phyloP scores from a whole-genome alignment of 2,329 filamentous ascomycete species.

The Nemania sp. region DNA sequence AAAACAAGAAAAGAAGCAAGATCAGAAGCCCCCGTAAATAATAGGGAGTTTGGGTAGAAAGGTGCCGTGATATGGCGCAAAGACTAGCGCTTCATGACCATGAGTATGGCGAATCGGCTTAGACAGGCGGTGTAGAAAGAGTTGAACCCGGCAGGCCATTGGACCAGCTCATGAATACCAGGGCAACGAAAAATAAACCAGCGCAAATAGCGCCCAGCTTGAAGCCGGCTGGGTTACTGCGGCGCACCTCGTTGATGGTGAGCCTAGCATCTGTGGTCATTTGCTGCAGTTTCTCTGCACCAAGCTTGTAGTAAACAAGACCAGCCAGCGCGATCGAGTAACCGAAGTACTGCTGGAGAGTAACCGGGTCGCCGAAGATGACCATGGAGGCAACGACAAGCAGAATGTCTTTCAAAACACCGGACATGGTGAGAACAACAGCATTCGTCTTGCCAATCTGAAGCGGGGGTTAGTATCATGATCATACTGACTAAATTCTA shows the following conservation, averaged over 20 bases:
- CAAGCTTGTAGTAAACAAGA: conserved; percentile 38
- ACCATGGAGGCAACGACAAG: conserved; percentile 69
- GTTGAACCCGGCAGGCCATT: conserved; percentile 22
- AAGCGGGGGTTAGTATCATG: conserved; percentile 5
- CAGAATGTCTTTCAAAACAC: conserved; percentile 74
- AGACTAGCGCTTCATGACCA: background rate
- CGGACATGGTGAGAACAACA: conserved; percentile 71
- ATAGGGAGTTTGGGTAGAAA: conserved; percentile 18
- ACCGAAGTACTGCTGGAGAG: conserved; percentile 67
- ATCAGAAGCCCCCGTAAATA: conserved; percentile 24
- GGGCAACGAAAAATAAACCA: conserved; percentile 24
- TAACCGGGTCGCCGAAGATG: conserved; percentile 68
- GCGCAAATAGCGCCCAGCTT: conserved; percentile 29
- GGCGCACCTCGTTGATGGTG: conserved; percentile 28
- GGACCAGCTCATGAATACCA: conserved; percentile 29
- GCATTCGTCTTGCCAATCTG: conserved; percentile 73
- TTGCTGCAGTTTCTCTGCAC: conserved; percentile 34
- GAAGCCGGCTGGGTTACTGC: conserved; percentile 29
- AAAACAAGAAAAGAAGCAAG: conserved; percentile 17
- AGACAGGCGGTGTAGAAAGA: conserved; percentile 22
- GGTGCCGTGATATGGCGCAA: background rate
- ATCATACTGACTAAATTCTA: background rate
- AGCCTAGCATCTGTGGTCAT: conserved; percentile 30
- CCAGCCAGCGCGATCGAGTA: conserved; percentile 61
- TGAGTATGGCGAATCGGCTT: background rate